phyloP scores from a whole-genome alignment of 306 rosid species.

The Cicer cuneatum region DNA sequence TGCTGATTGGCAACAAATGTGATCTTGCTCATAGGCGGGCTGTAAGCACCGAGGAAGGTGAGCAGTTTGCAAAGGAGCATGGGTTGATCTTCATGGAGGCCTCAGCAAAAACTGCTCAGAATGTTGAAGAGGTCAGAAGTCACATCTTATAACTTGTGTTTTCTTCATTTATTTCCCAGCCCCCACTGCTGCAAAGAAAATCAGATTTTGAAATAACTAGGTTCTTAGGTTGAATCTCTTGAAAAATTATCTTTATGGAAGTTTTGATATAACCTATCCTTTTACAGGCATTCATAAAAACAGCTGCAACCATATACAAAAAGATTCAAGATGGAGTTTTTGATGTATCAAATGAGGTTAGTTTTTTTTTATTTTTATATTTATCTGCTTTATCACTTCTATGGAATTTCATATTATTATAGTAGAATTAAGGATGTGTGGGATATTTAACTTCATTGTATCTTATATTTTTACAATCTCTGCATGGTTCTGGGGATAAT shows the following conservation, averaged over 20 bases:
- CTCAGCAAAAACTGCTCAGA: conserved; percentile 97
- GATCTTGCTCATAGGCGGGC: conserved; percentile 99
- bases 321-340: conserved; percentile 97
- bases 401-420: conserved; percentile 22
- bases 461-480: conserved; percentile 20
- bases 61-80: conserved; percentile 97
- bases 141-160: conserved; percentile 18
- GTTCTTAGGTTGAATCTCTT: conserved; percentile 34
- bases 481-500: conserved; percentile 25
- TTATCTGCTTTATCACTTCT: neutral
- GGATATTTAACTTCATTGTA: neutral
- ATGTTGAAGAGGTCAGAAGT: conserved; percentile 88
- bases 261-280: neutral
- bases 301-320: conserved; percentile 92
- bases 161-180: conserved; percentile 7
- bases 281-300: conserved; percentile 88
- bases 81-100: conserved; percentile 98
- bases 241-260: conserved; percentile 31
- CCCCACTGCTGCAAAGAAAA: neutral
- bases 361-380: conserved; percentile 35
- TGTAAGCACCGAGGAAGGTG: conserved; percentile 99
- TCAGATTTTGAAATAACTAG: neutral
- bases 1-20: conserved; percentile 94
- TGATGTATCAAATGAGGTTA: conserved; percentile 97
- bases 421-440: neutral